Evolutionary conservation across 2,329 filamentous ascomycete species (phyloP), one percentile per base, ranked within the genome.

Genomic region (Phaeosphaeriaceae sp.): DNA sequence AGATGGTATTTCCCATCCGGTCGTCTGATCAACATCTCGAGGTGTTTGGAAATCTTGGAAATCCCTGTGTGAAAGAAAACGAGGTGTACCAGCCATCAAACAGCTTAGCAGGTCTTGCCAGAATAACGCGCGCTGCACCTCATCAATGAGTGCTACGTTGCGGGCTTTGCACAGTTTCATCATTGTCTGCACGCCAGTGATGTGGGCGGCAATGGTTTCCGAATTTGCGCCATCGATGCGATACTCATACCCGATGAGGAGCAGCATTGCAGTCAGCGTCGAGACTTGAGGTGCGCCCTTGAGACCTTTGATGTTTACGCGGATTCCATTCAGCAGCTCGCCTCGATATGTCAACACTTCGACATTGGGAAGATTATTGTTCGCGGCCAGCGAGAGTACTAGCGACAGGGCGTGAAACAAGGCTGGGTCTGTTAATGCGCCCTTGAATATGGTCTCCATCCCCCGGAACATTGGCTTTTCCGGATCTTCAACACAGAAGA

Each of bases 181-280:
- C 15, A 67, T 54, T 8, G 49, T 52, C 30, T 60, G 59, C 13
- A 65, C 44, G 3, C 59, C 65, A 2, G 52, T 47, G 21, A 68
- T 56, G 40, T 68, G 65, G 23, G 54, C 28, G n/a, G 51, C 22
- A 19, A 68, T 68, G 32, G 49, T 60, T 8, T 55, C 43, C 3
- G 55, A 52, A 32, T 57, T 42, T 8, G 56, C 51, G 7, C 56
- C 60, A 46, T 68, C 61, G 2, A 63, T 56, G 48, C 49, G 46
- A 56, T 58, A 65, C 52, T 67, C 63, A 26, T 64, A 69, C 17
- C 67, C 61, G n/a, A 67, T 63, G 23, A 67, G 35, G 40, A 67
- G n/a, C 28, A 67, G 43, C 58, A 67, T 69, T 6, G 64, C 65
- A 15, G 60, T 61, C 8, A 67, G 46, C 3, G 61, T 67, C 15